Evolutionary conservation across 2,329 filamentous ascomycete species (phyloP), one percentile per base, ranked within the genome.

Genomic region (Cercospora zeae-maydis): DNA sequence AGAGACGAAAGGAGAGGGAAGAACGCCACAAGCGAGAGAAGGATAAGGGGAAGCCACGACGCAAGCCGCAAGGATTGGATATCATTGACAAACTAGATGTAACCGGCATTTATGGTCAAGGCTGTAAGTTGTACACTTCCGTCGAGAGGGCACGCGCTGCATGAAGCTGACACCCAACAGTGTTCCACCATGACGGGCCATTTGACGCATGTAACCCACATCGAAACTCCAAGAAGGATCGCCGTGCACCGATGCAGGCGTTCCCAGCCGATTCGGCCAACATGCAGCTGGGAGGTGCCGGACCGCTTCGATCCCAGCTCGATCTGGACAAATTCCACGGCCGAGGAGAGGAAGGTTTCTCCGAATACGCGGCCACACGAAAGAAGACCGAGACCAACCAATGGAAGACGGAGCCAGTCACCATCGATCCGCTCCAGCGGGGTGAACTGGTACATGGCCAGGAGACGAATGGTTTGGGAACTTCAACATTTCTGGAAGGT

Each of bases 31-130:
- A 80, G 56, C 70, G 72, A 30, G 74, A 76, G 60, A 75, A 74
- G 65, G 74, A 76, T 55, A 79, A 76, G 67, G 69, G 72, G 64
- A 74, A 76, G 39, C 69, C 77, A 27, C 67, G 71, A 8, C 69
- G 71, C 54, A 78, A 76, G 70, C 79, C 79, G 13, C 75, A 78
- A 56, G 78, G 83, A 33, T 77, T 98, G 67, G 95, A 99, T 75
- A 85, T 98, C 51, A 98, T 99, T 72, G 95, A 99, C 79, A 93
- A 97, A 76, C 82, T 99, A 68, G 95, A 98, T 79, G 93, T 95
- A 66, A 97, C 93, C 4, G 93, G 93, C 75, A 96, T 98, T 70
- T 97, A 96, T 74, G 93, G 95, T 62, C 91, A 90, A 71, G 93
- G 93, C 78, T 81, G 92, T 96, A 82, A 79, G 91, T 86, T 11